Conservation (phyloP, 1,284 basidiomycete species). For the Tilletia setariae region DNA sequence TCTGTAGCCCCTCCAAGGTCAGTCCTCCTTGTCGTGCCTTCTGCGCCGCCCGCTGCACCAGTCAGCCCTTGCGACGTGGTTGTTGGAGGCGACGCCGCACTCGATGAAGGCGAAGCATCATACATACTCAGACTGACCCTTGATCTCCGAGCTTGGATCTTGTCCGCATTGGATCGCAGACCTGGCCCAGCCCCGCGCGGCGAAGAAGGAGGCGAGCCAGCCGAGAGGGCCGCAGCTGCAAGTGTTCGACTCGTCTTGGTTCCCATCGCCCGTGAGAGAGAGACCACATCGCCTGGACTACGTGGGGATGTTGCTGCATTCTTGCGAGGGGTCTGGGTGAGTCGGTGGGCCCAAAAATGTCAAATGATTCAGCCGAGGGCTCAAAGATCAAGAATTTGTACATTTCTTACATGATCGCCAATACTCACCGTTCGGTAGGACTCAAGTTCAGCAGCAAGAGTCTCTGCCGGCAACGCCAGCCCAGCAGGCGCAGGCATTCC, state of each 20-base stretch:
- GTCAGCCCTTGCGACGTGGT: not conserved
- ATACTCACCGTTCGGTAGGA: too few relatives aligned
- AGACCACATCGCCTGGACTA: not conserved
- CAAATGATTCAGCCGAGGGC: too few relatives aligned
- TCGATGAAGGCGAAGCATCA: not conserved
- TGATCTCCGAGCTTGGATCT: not conserved
- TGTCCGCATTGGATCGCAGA: slow-evolving; percentile 3
- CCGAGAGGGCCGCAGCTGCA: not conserved
- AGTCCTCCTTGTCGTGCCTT: not conserved
- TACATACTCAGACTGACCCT: slow-evolving; percentile 12
- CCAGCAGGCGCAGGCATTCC: slow-evolving; percentile 1
- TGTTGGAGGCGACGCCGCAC: not conserved
- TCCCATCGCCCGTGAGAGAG: slow-evolving; percentile 4
- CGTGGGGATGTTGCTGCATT: too few relatives aligned
- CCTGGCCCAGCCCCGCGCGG: not conserved
- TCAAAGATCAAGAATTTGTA: too few relatives aligned
- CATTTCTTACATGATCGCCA: too few relatives aligned
- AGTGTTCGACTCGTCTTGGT: not conserved
- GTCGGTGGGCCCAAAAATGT: too few relatives aligned
- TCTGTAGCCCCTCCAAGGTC: not conserved
- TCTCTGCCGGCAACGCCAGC: not conserved
- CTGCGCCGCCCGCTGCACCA: not conserved
- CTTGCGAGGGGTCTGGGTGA: too few relatives aligned
- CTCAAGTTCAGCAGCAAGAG: not conserved
- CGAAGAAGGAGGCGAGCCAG: slow-evolving; percentile 3